Percentiles rank a stretch among this genome's conserved stretches.
Evolutionary conservation across 805 yeast species (phyloP).

Genomic region (Blastobotrys muscicola): DNA sequence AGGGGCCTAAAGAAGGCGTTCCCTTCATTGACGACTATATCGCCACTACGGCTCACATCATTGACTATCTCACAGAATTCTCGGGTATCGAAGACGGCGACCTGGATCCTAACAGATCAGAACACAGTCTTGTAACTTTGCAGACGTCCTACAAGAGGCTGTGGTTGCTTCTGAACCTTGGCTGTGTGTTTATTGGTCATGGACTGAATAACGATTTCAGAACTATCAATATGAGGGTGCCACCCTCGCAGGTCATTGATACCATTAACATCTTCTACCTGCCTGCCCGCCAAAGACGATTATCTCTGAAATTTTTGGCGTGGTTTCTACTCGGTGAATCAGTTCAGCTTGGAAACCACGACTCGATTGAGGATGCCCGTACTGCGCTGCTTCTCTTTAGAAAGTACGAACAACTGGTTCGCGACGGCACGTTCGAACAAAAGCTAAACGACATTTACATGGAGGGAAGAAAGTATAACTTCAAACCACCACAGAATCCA

Average conservation of each 20-base stretch:
- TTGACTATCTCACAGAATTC: slow-evolving; percentile 79
- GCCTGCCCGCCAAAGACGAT: slow-evolving; percentile 62
- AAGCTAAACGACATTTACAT: slow-evolving; percentile 57
- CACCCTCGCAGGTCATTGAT: slow-evolving; percentile 76
- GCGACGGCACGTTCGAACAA: slow-evolving; percentile 48
- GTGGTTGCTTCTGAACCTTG: slow-evolving; percentile 83
- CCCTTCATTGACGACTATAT: slow-evolving; percentile 94
- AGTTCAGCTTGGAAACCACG: slow-evolving; percentile 91
- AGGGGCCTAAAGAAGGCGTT: slow-evolving; percentile 53
- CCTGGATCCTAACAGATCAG: slow-evolving; percentile 57
- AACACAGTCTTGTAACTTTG: slow-evolving; percentile 61
- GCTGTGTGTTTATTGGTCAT: slow-evolving; percentile 92
- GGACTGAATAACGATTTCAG: slow-evolving; percentile 87
- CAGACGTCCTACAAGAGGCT: slow-evolving; percentile 80
- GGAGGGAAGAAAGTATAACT: slow-evolving; percentile 29
- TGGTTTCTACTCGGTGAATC: slow-evolving; percentile 63
- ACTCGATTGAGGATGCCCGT: slow-evolving; percentile 91
- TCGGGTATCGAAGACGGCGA: slow-evolving; percentile 96
- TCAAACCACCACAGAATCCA: slow-evolving; percentile 24
- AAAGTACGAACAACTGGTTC: slow-evolving; percentile 54
- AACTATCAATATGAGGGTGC: slow-evolving; percentile 85
- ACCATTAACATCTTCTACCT: slow-evolving; percentile 74
- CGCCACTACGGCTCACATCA: slow-evolving; percentile 52
- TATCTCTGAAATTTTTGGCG: slow-evolving; percentile 79
- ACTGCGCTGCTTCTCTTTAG: slow-evolving; percentile 75